These are phyloP conservation scores for Ceraceosorus guamensis DNA, from an alignment of 1,284 basidiomycete species.

Conservation along the genomic window DNA sequence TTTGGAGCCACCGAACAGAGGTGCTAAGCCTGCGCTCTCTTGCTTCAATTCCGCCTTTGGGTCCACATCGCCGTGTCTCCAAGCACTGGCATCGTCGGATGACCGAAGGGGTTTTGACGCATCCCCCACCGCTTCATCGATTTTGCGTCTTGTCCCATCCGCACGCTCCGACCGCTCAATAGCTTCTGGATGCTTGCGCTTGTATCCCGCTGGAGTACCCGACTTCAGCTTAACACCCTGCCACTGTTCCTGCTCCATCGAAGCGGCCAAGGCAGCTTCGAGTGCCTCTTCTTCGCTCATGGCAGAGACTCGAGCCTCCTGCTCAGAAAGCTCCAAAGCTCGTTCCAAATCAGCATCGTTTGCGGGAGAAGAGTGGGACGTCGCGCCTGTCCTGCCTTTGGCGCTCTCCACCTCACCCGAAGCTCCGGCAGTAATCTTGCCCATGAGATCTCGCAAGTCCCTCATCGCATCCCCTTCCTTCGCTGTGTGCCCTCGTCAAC, in stretches of 20 bases:
- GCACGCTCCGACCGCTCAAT: background rate
- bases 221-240: background rate
- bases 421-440: no score
- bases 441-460: no score
- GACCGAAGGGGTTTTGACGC: background rate
- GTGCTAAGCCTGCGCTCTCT: background rate
- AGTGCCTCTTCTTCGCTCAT: background rate
- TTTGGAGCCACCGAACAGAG: background rate
- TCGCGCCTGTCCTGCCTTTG: no score
- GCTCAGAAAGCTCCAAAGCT: background rate
- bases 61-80: background rate
- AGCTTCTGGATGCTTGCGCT: background rate
- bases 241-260: background rate
- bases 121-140: background rate
- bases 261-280: background rate
- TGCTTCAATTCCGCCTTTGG: background rate
- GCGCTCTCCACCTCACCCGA: no score
- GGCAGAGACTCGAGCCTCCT: background rate
- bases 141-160: background rate
- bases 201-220: background rate
- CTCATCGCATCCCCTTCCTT: no score
- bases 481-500: no score
- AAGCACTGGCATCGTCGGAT: background rate
- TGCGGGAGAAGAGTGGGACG: no score
- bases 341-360: background rate